phyloP scores from a whole-genome alignment of 2,329 filamentous ascomycete genomes.

The Fonsecaea multimorphosa region DNA sequence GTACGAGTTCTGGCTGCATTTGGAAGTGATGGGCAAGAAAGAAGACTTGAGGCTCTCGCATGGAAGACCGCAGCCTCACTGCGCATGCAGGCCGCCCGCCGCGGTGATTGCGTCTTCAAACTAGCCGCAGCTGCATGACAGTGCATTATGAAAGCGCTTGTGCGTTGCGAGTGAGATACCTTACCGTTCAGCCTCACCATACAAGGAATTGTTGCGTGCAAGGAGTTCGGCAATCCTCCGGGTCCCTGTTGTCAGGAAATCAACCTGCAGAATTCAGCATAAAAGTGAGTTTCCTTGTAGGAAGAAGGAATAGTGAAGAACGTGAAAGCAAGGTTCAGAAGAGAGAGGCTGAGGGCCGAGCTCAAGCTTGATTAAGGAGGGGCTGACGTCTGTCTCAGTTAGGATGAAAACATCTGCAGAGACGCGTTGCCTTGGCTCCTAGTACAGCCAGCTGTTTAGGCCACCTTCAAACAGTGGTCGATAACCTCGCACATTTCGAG shows the following conservation, averaged over 20 bases:
- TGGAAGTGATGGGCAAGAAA: too few species aligned
- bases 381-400: not conserved
- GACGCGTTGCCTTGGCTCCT: not conserved
- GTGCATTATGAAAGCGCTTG: too few species aligned
- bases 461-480: slow-evolving; percentile 43
- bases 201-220: too few species aligned
- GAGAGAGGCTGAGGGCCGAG: not conserved
- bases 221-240: not conserved
- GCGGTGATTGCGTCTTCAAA: too few species aligned
- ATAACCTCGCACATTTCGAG: slow-evolving; percentile 49
- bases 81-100: too few species aligned
- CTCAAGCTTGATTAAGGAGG: not conserved
- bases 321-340: not conserved
- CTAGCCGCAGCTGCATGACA: too few species aligned
- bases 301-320: not conserved
- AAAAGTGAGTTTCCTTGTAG: not conserved
- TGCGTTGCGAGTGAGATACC: not conserved
- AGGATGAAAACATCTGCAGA: not conserved
- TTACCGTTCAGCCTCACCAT: not conserved
- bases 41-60: too few species aligned
- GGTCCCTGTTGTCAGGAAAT: not conserved
- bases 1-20: too few species aligned
- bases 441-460: not conserved
- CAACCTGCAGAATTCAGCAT: not conserved
- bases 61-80: too few species aligned